phyloP scores from a whole-genome alignment of 176 grass and related monocot genomes.

The Triticum dicoccoides region DNA sequence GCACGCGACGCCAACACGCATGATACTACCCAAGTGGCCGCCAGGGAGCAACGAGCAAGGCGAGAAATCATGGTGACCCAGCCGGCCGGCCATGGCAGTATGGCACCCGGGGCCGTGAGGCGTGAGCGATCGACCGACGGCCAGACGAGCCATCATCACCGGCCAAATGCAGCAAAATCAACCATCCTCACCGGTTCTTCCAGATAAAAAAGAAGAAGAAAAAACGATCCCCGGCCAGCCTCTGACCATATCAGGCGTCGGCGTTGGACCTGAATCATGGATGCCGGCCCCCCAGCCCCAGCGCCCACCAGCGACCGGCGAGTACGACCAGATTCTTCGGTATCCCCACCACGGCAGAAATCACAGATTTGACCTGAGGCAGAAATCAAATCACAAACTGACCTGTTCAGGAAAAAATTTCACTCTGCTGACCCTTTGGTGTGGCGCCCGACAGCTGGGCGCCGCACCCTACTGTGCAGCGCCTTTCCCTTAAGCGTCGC shows the following conservation, averaged over 20 bases:
- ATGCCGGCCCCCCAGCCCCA: conserved; percentile 4
- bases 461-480: no score
- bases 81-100: not conserved
- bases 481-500: no score
- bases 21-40: not conserved
- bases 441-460: no score
- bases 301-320: not conserved
- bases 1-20: not conserved
- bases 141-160: not conserved
- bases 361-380: no score
- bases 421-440: no score
- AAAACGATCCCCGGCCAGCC: not conserved
- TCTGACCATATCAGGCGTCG: not conserved
- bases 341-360: not conserved
- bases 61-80: not conserved
- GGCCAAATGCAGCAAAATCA: not conserved
- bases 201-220: not conserved
- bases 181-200: not conserved
- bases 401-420: no score
- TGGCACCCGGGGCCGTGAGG: not conserved
- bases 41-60: not conserved
- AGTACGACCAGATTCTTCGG: not conserved
- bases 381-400: no score
- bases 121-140: not conserved
- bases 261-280: conserved; percentile 33